These are phyloP conservation scores for Phellopilus nigrolimitatus DNA, from an alignment of 1,284 basidiomycete species.

Conservation along the genomic window DNA sequence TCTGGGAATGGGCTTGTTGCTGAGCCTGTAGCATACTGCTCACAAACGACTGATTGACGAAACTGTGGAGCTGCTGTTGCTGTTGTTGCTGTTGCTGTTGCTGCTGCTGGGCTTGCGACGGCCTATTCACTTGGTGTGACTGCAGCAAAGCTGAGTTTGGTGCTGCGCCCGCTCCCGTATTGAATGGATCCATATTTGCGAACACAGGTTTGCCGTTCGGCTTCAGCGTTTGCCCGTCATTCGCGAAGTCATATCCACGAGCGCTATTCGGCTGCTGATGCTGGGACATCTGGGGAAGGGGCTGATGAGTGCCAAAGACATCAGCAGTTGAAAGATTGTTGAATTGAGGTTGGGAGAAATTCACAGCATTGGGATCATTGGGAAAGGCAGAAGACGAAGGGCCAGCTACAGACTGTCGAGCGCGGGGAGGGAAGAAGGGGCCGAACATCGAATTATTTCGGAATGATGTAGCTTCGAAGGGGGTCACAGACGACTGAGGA, in stretches of 20 bases:
- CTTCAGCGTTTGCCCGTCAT: slow-evolving; percentile 15
- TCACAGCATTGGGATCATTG: slow-evolving; percentile 12
- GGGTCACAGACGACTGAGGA: slow-evolving; percentile 32
- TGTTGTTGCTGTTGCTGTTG: slow-evolving; percentile 21
- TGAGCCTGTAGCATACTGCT: slow-evolving; percentile 32
- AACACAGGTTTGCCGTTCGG: slow-evolving; percentile 18
- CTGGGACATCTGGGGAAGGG: slow-evolving; percentile 16
- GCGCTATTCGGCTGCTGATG: slow-evolving; percentile 10
- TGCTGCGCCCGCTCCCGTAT: slow-evolving; percentile 10
- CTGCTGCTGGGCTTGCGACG: slow-evolving; percentile 24
- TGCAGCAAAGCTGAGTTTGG: slow-evolving; percentile 23
- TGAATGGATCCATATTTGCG: slow-evolving; percentile 20
- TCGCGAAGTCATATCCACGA: slow-evolving; percentile 18
- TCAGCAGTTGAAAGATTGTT: slow-evolving; percentile 20
- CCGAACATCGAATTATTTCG: slow-evolving; percentile 34
- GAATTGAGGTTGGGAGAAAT: slow-evolving; percentile 11
- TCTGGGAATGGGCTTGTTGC: slow-evolving; percentile 56
- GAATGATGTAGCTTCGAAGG: slow-evolving; percentile 26
- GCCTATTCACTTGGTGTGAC: slow-evolving; percentile 30
- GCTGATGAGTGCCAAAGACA: slow-evolving; percentile 21
- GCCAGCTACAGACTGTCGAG: slow-evolving; percentile 10
- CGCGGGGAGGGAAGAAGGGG: slow-evolving; percentile 28
- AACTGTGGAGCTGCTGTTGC: slow-evolving; percentile 21
- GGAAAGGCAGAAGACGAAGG: slow-evolving; percentile 11
- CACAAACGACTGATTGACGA: slow-evolving; percentile 30